Conservation (phyloP, 352 stramenopile genomes). For the Phytophthora tubulina region DNA sequence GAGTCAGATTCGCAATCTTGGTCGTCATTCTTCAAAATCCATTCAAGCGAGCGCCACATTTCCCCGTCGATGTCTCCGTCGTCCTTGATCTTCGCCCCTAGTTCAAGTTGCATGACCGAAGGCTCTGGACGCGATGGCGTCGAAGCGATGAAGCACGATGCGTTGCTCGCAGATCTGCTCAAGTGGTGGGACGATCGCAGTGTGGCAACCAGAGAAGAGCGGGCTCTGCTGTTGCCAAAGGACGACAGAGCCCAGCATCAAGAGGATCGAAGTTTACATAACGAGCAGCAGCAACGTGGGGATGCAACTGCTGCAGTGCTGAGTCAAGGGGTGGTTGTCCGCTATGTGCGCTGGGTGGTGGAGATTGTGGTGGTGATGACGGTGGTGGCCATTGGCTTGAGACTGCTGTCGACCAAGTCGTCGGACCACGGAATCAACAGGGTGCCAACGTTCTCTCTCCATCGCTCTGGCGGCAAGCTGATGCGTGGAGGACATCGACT, state of each 20-base stretch:
- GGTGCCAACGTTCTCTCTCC: slow-evolving; percentile 33
- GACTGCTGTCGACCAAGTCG: slow-evolving; percentile 26
- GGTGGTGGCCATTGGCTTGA: slow-evolving; percentile 29
- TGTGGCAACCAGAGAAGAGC: slow-evolving; percentile 22
- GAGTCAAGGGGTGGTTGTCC: slow-evolving; percentile 13
- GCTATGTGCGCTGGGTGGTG: slow-evolving; percentile 18
- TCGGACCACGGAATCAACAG: slow-evolving; percentile 14
- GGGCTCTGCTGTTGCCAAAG: slow-evolving; percentile 28
- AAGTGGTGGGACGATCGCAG: slow-evolving; percentile 29
- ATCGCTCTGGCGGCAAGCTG: slow-evolving; percentile 42
- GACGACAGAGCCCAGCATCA: not conserved
- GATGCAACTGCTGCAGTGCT: not conserved
- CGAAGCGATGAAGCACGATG: slow-evolving; percentile 16
- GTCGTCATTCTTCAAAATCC: slow-evolving; percentile 41
- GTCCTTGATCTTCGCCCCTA: slow-evolving; percentile 21
- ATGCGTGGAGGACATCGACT: slow-evolving; percentile 37
- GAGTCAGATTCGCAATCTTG: slow-evolving; percentile 10
- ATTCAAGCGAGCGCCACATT: slow-evolving; percentile 5
- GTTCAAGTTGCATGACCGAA: slow-evolving; percentile 18
- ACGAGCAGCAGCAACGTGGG: not conserved
- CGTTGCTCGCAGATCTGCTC: slow-evolving; percentile 25
- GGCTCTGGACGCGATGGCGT: slow-evolving; percentile 1
- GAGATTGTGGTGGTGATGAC: slow-evolving; percentile 39
- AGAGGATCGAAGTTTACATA: not conserved
- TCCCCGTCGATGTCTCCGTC: slow-evolving; percentile 38